A percentile compares a stretch with the other conserved stretches of the same genome.
These are phyloP conservation scores for Macaranga tanarius DNA, from an alignment of 441 rosid species.

Conservation along the genomic window DNA sequence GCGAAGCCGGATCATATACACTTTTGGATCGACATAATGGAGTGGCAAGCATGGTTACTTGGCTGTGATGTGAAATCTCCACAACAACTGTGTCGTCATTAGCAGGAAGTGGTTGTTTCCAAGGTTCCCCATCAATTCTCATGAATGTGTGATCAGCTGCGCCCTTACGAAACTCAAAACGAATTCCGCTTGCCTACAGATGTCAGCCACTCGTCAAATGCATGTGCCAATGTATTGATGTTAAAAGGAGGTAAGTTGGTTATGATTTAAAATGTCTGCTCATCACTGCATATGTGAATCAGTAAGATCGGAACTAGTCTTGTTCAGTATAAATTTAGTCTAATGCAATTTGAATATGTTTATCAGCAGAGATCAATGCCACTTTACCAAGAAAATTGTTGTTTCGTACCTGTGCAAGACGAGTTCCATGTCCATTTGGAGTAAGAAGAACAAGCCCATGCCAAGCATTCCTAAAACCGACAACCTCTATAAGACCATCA, in stretches of 20 bases:
- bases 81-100: constrained; percentile 72
- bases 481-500: constrained; percentile 86
- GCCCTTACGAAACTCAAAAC: constrained; percentile 81
- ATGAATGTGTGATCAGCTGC: constrained; percentile 77
- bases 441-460: constrained; percentile 83
- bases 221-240: too few relatives aligned
- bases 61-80: constrained; percentile 81
- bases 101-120: constrained; percentile 91
- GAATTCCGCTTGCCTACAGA: constrained; percentile 65
- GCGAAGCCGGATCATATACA: constrained; percentile 38
- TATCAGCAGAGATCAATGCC: too few relatives aligned
- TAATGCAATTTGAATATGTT: not conserved
- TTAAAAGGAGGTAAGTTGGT: not conserved
- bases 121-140: constrained; percentile 98
- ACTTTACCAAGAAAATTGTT: not conserved
- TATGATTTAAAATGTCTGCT: not conserved
- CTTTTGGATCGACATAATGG: constrained; percentile 68
- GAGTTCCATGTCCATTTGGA: constrained; percentile 92
- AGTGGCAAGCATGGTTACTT: constrained; percentile 86
- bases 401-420: constrained; percentile 80
- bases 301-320: not conserved
- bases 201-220: not conserved
- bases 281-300: not conserved
- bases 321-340: not conserved
- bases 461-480: constrained; percentile 96